Evolutionary conservation across 1,139 yeast genomes (phyloP).

Genomic region (Saccharomyces uvarum): DNA sequence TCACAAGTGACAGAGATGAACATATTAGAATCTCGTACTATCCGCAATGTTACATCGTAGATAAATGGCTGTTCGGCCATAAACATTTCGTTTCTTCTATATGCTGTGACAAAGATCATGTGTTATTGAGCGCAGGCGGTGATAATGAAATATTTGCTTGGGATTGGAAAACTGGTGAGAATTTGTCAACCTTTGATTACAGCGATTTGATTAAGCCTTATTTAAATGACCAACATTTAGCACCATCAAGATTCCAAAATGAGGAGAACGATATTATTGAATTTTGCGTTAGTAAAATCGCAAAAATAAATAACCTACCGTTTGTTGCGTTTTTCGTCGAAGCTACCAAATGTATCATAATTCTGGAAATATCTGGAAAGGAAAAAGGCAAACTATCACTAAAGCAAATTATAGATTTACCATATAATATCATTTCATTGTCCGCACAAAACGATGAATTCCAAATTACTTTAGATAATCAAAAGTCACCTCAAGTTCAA

Average conservation of each 20-base stretch:
- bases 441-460: conserved; percentile 32
- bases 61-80: conserved; percentile 84
- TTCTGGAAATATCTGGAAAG: conserved; percentile 32
- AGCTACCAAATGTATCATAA: conserved; percentile 47
- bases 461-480: conserved; percentile 43
- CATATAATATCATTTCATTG: conserved; percentile 33
- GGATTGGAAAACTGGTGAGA: conserved; percentile 58
- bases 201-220: conserved; percentile 42
- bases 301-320: conserved; percentile 30
- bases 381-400: conserved; percentile 29
- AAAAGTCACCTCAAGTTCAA: conserved; percentile 15
- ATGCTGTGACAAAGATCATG: conserved; percentile 40
- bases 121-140: conserved; percentile 82
- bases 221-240: conserved; percentile 51
- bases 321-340: conserved; percentile 45
- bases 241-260: conserved; percentile 59
- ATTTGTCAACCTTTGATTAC: conserved; percentile 45
- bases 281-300: conserved; percentile 45
- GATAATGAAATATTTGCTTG: conserved; percentile 70
- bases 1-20: conserved; percentile 92
- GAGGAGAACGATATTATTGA: conserved; percentile 46
- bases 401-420: conserved; percentile 31
- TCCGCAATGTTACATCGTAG: conserved; percentile 71
- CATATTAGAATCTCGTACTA: conserved; percentile 82
- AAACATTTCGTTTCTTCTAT: conserved; percentile 67